phyloP scores from a whole-genome alignment of 495 filamentous ascomycete species.

The Lentithecium fluviatile region DNA sequence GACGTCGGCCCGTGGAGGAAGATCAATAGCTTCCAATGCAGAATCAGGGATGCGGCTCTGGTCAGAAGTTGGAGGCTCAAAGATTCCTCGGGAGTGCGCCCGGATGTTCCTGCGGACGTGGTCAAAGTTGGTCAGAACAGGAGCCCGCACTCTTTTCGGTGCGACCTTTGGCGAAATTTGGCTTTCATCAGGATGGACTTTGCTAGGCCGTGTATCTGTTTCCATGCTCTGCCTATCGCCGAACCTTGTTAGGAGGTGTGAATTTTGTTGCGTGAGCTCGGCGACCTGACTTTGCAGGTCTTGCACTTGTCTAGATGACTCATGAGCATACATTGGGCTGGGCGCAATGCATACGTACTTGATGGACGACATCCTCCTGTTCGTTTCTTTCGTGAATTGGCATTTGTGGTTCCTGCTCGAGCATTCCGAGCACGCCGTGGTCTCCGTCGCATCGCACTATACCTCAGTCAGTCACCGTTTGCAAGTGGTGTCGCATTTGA shows the following conservation, averaged over 20 bases:
- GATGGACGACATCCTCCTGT: conserved; percentile 97
- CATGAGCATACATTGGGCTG: background rate
- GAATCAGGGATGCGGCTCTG: conserved; percentile 52
- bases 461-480: background rate
- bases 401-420: conserved; percentile 92
- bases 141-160: conserved; percentile 38
- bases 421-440: conserved; percentile 92
- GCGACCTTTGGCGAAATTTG: conserved; percentile 35
- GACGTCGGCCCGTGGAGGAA: conserved; percentile 70
- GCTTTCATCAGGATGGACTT: conserved; percentile 59
- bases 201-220: conserved; percentile 50
- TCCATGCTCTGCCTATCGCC: conserved; percentile 53
- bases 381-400: conserved; percentile 98
- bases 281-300: conserved; percentile 91
- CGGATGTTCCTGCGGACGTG: conserved; percentile 70
- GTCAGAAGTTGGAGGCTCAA: conserved; percentile 76
- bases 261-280: conserved; percentile 69
- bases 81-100: conserved; percentile 71
- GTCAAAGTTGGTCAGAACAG: conserved; percentile 65
- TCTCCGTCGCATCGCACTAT: conserved; percentile 93
- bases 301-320: conserved; percentile 70
- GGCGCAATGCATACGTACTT: conserved; percentile 58
- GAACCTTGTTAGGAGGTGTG: conserved; percentile 62
- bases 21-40: conserved; percentile 56
- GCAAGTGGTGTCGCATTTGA: background rate